Conservation (phyloP, 139 green algal species). For the Chlamydomonas sphaeroides region DNA sequence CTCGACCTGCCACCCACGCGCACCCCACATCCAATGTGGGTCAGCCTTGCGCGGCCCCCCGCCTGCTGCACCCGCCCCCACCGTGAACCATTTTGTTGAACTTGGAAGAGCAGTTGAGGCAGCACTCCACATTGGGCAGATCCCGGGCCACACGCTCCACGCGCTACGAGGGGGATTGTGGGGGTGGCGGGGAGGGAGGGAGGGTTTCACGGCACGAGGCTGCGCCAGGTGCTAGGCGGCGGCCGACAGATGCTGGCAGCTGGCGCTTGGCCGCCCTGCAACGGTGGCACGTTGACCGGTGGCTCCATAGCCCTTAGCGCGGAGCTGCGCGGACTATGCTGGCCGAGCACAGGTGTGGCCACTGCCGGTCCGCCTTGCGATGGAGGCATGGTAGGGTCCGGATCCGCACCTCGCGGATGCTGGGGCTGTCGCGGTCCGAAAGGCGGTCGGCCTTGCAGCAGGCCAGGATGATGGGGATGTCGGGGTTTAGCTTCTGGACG, state of each 20-base stretch:
- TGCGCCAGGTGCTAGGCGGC: neutral
- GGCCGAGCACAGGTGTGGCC: no score
- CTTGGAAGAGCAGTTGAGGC: slow-evolving; percentile 87
- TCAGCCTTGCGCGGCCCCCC: no score
- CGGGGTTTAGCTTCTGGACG: slow-evolving; percentile 61
- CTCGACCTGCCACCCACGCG: no score
- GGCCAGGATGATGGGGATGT: slow-evolving; percentile 76
- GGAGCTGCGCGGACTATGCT: no score
- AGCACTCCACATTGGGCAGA: slow-evolving; percentile 83
- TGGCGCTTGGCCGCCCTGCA: no score
- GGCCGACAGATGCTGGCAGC: no score
- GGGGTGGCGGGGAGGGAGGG: neutral
- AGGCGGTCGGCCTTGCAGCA: slow-evolving; percentile 77
- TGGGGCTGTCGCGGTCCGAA: slow-evolving; percentile 7
- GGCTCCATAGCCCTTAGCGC: no score
- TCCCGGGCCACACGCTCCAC: slow-evolving; percentile 75
- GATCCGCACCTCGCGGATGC: slow-evolving; percentile 11
- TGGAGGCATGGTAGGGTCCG: no score
- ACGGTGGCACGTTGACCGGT: no score
- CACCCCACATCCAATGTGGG: neutral
- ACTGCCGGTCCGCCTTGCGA: no score
- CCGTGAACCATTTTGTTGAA: slow-evolving; percentile 65
- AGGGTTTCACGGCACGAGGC: no score
- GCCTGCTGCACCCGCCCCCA: neutral
- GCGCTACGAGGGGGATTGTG: slow-evolving; percentile 37